Evolutionary conservation across 2,329 filamentous ascomycete genomes (phyloP), one percentile per base, ranked within the genome.

Genomic region (Boeremia lycopersici): DNA sequence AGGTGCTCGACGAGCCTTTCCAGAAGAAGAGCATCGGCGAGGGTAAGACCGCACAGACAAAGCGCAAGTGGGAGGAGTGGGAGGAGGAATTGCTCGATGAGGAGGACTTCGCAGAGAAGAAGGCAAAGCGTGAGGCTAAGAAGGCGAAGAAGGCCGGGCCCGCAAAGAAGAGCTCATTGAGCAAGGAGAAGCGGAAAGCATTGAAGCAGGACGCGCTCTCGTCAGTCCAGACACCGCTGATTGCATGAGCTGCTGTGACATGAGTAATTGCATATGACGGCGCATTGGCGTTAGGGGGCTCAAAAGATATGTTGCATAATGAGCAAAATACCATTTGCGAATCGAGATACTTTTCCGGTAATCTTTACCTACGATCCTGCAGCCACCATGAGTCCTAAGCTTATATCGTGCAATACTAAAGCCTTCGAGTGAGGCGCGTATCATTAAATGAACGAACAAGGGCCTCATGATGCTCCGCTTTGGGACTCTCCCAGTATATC

Each of bases 1-100:
- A 91, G 69, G 86, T 96, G 6, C 79, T 95, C 38, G 78, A 81
- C 6, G 79, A 84, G 60, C 77, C 75, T 29, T 74, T 69, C 47
- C 67, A 68, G 10, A 57, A 62, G n/a, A 63, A 68, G 56, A 70
- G 64, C 57, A 61, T 61, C 6, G 59, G 46, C n/a, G 55, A 57
- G 34, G 64, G 61, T 48, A 62, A 68, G 53, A 64, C 61, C 26
- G 64, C 62, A n/a, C 65, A 74, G 55, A 69, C 65, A 55, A 72
- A 74, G 68, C 67, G 72, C 55, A 74, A 74, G 59, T 74, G 68
- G 69, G 70, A 74, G 25, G 70, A 72, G 49, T 74, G 71, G 72
- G 72, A 74, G 42, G 67, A 73, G 29, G 71, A 74, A 61, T 47
- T 75, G 57, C 61, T 74, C 15, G 70, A 74, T 35, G 71, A 73